Conservation (phyloP, 768 basidiomycete genomes). For the Serendipita sp. region DNA sequence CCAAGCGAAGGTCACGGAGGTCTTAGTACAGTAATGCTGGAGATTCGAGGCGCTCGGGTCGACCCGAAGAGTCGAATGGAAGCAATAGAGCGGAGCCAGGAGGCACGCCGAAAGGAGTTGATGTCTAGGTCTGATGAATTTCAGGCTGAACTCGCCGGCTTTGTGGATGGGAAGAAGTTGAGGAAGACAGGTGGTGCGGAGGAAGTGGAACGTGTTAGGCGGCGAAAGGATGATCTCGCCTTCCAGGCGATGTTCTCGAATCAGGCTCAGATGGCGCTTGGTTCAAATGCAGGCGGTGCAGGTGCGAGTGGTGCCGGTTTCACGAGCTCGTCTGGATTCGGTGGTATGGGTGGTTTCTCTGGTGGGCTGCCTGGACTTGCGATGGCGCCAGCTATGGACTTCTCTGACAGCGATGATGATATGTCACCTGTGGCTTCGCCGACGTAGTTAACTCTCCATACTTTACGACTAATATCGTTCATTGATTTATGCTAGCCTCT, state of each 20-base stretch:
- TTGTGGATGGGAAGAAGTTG: slow-evolving; percentile 76
- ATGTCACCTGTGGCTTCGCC: not conserved
- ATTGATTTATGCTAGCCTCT: too few relatives aligned
- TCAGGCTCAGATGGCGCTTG: not conserved
- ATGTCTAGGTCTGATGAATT: slow-evolving; percentile 65
- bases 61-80: slow-evolving; percentile 77
- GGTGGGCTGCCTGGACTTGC: slow-evolving; percentile 8
- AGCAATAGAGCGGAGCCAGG: slow-evolving; percentile 83
- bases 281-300: not conserved
- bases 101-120: slow-evolving; percentile 59
- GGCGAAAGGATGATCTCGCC: slow-evolving; percentile 67
- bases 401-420: not conserved
- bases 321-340: not conserved
- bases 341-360: not conserved
- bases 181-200: slow-evolving; percentile 93
- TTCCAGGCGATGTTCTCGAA: slow-evolving; percentile 71
- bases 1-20: slow-evolving; percentile 53
- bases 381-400: not conserved
- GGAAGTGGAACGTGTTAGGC: slow-evolving; percentile 74
- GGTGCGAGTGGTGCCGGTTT: not conserved
- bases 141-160: slow-evolving; percentile 66
- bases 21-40: slow-evolving; percentile 68
- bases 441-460: not conserved
- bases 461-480: not conserved
- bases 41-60: slow-evolving; percentile 67